Conservation (phyloP, 805 yeast genomes). For the Starmerella gropengiesseri region DNA sequence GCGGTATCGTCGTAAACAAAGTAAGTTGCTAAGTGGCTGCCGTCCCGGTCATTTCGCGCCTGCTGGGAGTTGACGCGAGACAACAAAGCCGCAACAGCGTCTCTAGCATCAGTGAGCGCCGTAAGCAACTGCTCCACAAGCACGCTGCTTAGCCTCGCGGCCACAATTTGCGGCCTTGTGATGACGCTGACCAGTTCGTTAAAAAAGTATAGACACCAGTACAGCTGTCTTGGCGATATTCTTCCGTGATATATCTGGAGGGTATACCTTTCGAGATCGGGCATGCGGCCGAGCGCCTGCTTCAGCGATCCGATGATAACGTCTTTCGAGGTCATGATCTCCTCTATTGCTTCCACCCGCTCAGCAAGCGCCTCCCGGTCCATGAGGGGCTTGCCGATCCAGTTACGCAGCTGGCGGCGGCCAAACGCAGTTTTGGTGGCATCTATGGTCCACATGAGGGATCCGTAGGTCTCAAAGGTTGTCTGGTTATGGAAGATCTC, state of each 20-base stretch:
- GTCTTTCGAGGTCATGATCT: conserved; percentile 28
- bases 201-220: conserved; percentile 40
- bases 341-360: conserved; percentile 53
- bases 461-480: conserved; percentile 47
- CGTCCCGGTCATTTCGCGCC: conserved; percentile 4
- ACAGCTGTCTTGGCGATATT: conserved; percentile 51
- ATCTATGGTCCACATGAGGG: conserved; percentile 68
- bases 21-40: conserved; percentile 2
- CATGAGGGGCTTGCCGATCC: conserved; percentile 68
- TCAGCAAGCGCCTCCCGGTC: conserved; percentile 43
- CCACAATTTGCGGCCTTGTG: conserved; percentile 20
- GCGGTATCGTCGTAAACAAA: conserved; percentile 1
- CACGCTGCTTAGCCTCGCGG: conserved; percentile 28
- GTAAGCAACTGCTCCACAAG: conserved; percentile 34
- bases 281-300: conserved; percentile 29
- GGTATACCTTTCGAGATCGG: conserved; percentile 51
- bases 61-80: conserved; percentile 21
- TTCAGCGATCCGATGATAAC: conserved; percentile 26
- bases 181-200: conserved; percentile 26
- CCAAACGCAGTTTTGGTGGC: conserved; percentile 77
- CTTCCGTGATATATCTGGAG: conserved; percentile 50
- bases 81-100: conserved; percentile 26
- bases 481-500: conserved; percentile 66
- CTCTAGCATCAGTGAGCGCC: conserved; percentile 31
- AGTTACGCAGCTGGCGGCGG: conserved; percentile 47